These are phyloP conservation scores for Elymus sibiricus DNA, from an alignment of 176 grass and related monocot species.

Conservation along the genomic window DNA sequence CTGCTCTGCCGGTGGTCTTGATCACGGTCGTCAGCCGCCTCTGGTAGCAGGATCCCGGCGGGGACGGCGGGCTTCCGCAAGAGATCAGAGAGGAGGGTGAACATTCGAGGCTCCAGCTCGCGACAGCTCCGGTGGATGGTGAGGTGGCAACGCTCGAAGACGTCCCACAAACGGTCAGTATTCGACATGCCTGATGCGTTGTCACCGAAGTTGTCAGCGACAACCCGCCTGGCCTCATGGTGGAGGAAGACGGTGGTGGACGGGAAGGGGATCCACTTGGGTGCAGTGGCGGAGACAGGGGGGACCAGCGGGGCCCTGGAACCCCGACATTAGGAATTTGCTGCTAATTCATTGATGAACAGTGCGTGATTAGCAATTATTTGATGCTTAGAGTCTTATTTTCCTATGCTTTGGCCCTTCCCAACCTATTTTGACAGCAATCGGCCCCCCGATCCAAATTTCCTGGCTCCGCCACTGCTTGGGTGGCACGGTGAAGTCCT, in stretches of 20 bases:
- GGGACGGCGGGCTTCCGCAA: conserved; percentile 27
- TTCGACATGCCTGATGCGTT: conserved; percentile 21
- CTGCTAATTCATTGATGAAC: no score
- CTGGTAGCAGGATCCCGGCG: conserved; percentile 23
- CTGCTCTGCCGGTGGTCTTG: no score
- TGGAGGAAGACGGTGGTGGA: conserved; percentile 10
- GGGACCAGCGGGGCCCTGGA: no score
- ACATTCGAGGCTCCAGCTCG: conserved; percentile 16
- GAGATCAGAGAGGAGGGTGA: conserved; percentile 20
- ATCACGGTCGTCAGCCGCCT: fast-evolving
- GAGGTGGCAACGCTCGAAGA: not conserved
- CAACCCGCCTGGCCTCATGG: conserved; percentile 19
- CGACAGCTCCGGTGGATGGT: conserved; percentile 27
- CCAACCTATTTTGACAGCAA: no score
- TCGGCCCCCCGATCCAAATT: no score
- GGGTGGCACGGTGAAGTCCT: conserved; percentile 38
- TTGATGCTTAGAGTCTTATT: no score
- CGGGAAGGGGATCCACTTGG: conserved; percentile 29
- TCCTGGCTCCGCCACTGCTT: no score
- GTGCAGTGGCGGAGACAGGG: conserved; percentile 32
- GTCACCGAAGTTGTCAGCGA: not conserved
- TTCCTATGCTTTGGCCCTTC: no score
- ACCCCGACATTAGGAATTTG: no score
- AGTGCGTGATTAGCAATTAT: no score
- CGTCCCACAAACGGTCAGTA: not conserved